Percentiles rank a stretch among this genome's conserved stretches.
These are phyloP conservation scores for Kwoniella sp. DNA, from an alignment of 768 basidiomycete genomes.

Conservation along the genomic window DNA sequence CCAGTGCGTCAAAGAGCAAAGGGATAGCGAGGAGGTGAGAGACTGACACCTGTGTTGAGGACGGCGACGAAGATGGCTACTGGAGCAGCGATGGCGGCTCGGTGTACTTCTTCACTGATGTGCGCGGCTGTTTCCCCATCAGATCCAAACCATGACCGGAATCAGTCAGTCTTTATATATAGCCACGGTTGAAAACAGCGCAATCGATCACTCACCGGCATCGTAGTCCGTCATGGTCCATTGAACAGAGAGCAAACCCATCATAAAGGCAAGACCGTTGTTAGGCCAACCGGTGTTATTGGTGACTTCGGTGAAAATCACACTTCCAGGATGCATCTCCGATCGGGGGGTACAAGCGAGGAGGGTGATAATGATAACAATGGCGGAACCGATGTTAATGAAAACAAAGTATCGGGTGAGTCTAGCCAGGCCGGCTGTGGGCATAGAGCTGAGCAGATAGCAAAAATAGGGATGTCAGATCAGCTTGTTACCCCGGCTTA, in stretches of 20 bases:
- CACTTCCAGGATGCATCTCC: constrained; percentile 76
- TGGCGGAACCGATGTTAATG: constrained; percentile 78
- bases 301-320: constrained; percentile 74
- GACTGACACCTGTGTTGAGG: constrained; percentile 53
- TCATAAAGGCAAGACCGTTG: constrained; percentile 76
- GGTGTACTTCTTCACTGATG: constrained; percentile 57
- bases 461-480: neutral
- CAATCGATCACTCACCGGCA: constrained; percentile 11
- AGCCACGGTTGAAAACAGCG: neutral
- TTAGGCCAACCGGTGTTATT: constrained; percentile 79
- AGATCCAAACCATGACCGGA: too few species aligned
- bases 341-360: constrained; percentile 65
- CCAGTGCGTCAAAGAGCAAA: too few species aligned
- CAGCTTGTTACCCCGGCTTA: too few species aligned
- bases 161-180: too few species aligned
- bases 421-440: constrained; percentile 72
- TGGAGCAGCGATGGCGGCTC: constrained; percentile 57
- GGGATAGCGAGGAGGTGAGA: neutral
- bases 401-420: constrained; percentile 71
- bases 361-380: constrained; percentile 81
- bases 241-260: constrained; percentile 82
- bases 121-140: constrained; percentile 54
- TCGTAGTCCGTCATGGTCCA: constrained; percentile 61
- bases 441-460: constrained; percentile 43
- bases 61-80: constrained; percentile 58